Base-by-base conservation (phyloP, 2,329 filamentous ascomycete species). In the Fusarium metavorans region DNA sequence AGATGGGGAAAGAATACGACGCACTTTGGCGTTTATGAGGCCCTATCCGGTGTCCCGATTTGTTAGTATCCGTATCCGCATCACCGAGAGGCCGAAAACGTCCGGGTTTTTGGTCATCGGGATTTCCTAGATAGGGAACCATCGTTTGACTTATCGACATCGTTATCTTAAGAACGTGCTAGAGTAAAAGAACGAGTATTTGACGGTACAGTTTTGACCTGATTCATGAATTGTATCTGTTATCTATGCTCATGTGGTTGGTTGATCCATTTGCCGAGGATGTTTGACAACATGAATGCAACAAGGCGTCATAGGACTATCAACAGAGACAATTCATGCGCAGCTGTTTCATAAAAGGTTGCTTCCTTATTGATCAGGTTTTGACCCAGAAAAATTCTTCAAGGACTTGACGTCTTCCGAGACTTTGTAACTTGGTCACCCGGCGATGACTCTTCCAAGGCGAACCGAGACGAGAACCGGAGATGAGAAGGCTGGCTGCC, bases 391-490 rank as follows among this genome's bases (percentile, higher is more conserved):
- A 32, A 48, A 27, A 48, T 14, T 18, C 20, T 32, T 20, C 48
- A 54, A 54, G 48, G 48, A 20, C 48, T 54, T 30, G 6, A 52
- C 43, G 52, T 52, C 48, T 32, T n/a, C 27, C 27, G 27, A 32
- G 27, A 32, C 27, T 20, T 48, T 54, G 8, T 18, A n/a, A 14
- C 48, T 20, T 45, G 68, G 71, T 70, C 68, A 65, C 34, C 71
- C 62, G 68, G 68, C 70, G 52, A 74, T 75, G 67, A 70, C 73
- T 75, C 70, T 64, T 70, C 41, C 43, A 64, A 58, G 63, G 57
- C 39, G 59, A 71, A 60, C 34, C 34, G 56, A 39, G 30, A 63
- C 67, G 60, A 34, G 71, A 74, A 74, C 56, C 66, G 70, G 76
- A 76, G 59, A 70, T 69, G 71, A 71, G 65, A 70, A 35, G 37